Evolutionary conservation across 345 rosid genomes (phyloP), one percentile per base, ranked within the genome.

Genomic region (Ceriops decandra): DNA sequence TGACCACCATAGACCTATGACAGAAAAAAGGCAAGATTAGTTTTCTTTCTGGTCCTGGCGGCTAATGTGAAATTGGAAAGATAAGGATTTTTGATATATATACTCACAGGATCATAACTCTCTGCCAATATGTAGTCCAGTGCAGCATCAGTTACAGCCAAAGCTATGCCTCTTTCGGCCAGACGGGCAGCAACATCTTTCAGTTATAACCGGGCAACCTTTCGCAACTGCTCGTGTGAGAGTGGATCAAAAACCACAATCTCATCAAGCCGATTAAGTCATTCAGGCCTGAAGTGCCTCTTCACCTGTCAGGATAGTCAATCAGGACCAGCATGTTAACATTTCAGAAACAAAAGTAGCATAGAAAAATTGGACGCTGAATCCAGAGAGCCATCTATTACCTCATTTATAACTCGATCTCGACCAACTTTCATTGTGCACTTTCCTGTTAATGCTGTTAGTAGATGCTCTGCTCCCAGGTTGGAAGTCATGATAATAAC

Each of bases 401-500:
- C 93, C 86, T 91, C 97, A 70, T 82, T 90, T 92, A 91, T 78
- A 26, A 93, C 97, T 28, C 82, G 73, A 7, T 89, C 95, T 0
- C 90, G 82, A 20, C 97, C 98, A 60, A 71, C 95, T 71, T 93
- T 85, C 90, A 93, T 89, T 4, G 96, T 1, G 42, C 81, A 82
- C 65, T 91, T 88, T 31, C 97, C 96, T 1, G 68, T 80, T 6
- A 93, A 63, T 1, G 97, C 96, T 3, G 89, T 77, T 0, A 91
- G 78, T n/a, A 93, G 87, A 52, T 88, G 90, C 62, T 89, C 97
- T 0, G 96, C 95, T 5, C 97, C 97, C 16, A 93, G 91, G 81
- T 93, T 91, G 0, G 96, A 93, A 0, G 95, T 93, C 96, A 91
- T 88, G 68, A 91, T 88, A 13, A 91, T 89, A 30, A 93, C 88